These are phyloP conservation scores for Rhodosorus marinus DNA, from an alignment of 23 red algal genomes.

Conservation along the genomic window DNA sequence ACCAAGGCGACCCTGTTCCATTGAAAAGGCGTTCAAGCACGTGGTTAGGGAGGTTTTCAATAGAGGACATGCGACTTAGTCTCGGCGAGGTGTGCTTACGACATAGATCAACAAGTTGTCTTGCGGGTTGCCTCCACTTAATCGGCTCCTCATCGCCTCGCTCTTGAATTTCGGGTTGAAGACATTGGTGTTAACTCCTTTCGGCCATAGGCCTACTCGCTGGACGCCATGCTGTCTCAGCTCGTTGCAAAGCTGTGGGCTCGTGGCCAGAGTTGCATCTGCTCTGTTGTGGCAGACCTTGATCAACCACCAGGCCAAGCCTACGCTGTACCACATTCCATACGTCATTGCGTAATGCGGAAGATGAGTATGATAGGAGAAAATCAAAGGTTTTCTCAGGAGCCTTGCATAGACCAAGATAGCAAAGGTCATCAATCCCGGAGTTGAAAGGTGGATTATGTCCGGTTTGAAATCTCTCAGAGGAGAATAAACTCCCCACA, in stretches of 20 bases:
- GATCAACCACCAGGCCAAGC: conserved; percentile 56
- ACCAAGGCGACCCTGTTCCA: conserved; percentile 71
- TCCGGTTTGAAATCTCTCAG: conserved; percentile 72
- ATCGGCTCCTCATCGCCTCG: conserved; percentile 33
- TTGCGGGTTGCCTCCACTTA: conserved; percentile 46
- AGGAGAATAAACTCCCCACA: conserved; percentile 35
- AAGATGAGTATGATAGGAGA: conserved; percentile 86
- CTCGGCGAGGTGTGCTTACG: too few relatives aligned
- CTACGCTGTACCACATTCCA: conserved; percentile 45
- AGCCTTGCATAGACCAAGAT: conserved; percentile 61
- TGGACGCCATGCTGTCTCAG: conserved; percentile 44
- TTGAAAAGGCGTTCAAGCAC: not conserved
- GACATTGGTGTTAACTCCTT: conserved; percentile 67
- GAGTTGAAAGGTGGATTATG: conserved; percentile 78
- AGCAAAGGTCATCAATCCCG: conserved; percentile 76
- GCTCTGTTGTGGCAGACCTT: conserved; percentile 72
- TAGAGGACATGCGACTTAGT: too few relatives aligned
- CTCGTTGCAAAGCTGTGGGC: conserved; percentile 84
- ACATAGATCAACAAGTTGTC: conserved; percentile 75
- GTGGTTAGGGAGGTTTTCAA: not conserved
- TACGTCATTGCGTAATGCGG: conserved; percentile 74
- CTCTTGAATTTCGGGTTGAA: conserved; percentile 53
- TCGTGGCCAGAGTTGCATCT: conserved; percentile 75
- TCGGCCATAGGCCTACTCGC: conserved; percentile 71
- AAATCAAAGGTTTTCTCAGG: conserved; percentile 68